Evolutionary conservation across 2,329 filamentous ascomycete species (phyloP), one percentile per base, ranked within the genome.

Genomic region (Helminthosporium solani): DNA sequence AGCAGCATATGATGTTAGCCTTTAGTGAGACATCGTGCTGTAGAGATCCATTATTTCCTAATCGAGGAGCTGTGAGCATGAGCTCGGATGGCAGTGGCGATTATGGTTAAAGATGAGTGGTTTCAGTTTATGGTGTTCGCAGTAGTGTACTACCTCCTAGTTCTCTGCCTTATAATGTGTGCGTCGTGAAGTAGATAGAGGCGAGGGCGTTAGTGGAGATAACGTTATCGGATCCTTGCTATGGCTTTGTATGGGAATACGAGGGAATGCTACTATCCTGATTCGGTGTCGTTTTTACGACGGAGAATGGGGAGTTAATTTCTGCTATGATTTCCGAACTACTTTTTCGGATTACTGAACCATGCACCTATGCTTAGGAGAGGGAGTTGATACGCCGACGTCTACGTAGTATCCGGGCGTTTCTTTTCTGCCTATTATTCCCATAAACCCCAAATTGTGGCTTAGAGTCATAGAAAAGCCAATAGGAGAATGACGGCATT

Each of bases 11-110:
- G 40, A 31, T 6, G 28, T 34, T n/a, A 42, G 37, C 5, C 16
- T 35, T 28, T 41, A 42, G 33, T 49, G 40, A 52, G 40, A 46
- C 49, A 42, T 44, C 20, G 18, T 18, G 11, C 33, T n/a, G n/a
- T n/a, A n/a, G n/a, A n/a, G n/a, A n/a, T 4, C 12, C 7, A 31
- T 8, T 31, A 8, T 30, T 41, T 20, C 38, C 38, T 31, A 33
- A 41, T 41, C 9, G 9, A 27, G 38, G 20, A n/a, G 12, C 4
- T n/a, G 3, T 3, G 14, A 15, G 3, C 21, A n/a, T n/a, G n/a
- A n/a, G n/a, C n/a, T n/a, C n/a, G n/a, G n/a, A 31, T 8, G 25
- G 28, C 31, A 18, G n/a, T 42, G 28, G 19, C 20, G 14, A 19
- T 7, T 7, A 4, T 27, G 7, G 25, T 12, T 27, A 27, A 12